These are phyloP conservation scores for Dactylellina haptotyla DNA, from an alignment of 2,329 filamentous ascomycete species.

Conservation along the genomic window DNA sequence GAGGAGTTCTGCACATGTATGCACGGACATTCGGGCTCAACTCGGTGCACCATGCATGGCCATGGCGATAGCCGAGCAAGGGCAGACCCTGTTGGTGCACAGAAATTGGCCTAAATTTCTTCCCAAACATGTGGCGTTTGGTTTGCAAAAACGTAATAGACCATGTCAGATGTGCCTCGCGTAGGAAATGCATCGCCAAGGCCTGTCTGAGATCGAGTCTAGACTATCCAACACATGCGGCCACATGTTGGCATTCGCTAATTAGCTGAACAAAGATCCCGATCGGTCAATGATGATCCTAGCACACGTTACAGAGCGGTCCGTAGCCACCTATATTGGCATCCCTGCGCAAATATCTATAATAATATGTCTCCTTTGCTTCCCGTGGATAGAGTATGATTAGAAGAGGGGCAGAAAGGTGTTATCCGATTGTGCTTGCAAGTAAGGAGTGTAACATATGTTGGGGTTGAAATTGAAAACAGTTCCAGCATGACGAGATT, in stretches of 20 bases:
- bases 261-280: too few species aligned
- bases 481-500: too few species aligned
- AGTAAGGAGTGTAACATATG: too few species aligned
- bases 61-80: slow-evolving; percentile 1
- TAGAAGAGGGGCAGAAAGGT: too few species aligned
- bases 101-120: not conserved
- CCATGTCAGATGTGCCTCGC: not conserved
- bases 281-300: too few species aligned
- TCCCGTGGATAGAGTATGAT: too few species aligned
- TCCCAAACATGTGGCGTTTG: not conserved
- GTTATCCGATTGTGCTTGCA: too few species aligned
- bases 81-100: not conserved
- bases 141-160: not conserved
- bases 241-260: not conserved
- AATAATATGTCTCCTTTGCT: too few species aligned
- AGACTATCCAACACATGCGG: not conserved
- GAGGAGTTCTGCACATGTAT: not conserved
- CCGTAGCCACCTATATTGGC: too few species aligned
- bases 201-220: not conserved
- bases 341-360: too few species aligned
- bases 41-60: not conserved
- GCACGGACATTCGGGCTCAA: not conserved
- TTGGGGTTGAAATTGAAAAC: too few species aligned
- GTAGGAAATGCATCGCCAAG: not conserved
- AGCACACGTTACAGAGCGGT: too few species aligned